These are phyloP conservation scores for Trichophyton mentagrophytes DNA, from an alignment of 2,329 filamentous ascomycete genomes.

Conservation along the genomic window DNA sequence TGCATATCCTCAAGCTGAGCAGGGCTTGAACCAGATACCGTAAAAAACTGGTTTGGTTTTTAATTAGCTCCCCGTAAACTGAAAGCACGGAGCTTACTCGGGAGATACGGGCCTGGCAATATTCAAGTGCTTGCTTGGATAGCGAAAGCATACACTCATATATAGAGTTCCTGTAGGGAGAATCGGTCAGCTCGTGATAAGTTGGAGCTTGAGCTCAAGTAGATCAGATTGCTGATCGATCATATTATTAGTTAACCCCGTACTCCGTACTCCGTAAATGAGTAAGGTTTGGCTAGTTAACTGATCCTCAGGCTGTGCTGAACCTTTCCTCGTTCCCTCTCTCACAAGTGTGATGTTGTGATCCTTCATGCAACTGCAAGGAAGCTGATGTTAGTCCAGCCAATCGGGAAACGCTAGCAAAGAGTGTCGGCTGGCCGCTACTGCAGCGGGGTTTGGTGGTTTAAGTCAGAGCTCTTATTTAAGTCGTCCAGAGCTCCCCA, in stretches of 20 bases:
- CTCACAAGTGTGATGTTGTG: not conserved
- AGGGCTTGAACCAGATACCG: too few relatives aligned
- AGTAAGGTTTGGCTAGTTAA: not conserved
- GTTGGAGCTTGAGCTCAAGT: not conserved
- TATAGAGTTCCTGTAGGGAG: too few relatives aligned
- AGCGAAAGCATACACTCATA: too few relatives aligned
- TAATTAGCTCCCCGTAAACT: too few relatives aligned
- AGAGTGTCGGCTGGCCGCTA: not conserved
- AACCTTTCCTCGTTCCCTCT: not conserved
- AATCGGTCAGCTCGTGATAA: not conserved
- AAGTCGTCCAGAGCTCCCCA: not conserved
- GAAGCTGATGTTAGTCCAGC: not conserved
- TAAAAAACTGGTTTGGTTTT: too few relatives aligned
- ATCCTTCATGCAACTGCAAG: not conserved
- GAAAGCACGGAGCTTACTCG: too few relatives aligned
- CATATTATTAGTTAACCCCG: not conserved
- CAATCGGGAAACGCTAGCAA: not conserved
- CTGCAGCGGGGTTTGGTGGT: not conserved
- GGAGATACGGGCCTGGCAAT: too few relatives aligned
- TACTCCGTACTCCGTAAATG: not conserved
- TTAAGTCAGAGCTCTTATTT: not conserved
- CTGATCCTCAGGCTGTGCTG: not conserved
- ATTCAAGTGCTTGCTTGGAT: too few relatives aligned
- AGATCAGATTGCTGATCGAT: not conserved
- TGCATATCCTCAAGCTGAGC: too few relatives aligned